Conservation (phyloP, 768 basidiomycete genomes). For the Boletus coccyginus region DNA sequence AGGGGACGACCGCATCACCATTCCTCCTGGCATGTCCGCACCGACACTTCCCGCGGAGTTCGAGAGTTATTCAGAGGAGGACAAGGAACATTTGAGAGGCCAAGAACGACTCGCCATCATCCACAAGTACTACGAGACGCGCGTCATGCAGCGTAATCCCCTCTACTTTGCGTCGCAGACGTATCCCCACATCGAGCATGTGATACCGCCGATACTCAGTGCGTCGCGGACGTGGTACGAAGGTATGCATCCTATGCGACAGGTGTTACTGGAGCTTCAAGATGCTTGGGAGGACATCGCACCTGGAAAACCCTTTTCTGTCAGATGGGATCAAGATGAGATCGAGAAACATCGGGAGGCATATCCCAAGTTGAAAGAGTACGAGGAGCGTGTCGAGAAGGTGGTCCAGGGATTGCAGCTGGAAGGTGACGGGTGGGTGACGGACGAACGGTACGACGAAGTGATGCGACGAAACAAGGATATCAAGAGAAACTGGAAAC, state of each 20-base stretch:
- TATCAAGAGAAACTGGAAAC: background rate
- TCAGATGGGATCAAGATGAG: background rate
- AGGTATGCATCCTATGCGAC: background rate
- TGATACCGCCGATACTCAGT: background rate
- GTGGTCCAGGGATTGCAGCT: background rate
- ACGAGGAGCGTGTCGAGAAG: background rate
- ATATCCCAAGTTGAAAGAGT: background rate
- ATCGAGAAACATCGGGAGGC: background rate
- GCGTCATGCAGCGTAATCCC: background rate
- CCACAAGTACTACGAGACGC: conserved; percentile 5
- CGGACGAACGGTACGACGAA: background rate
- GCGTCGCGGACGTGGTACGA: conserved; percentile 6
- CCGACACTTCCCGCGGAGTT: background rate
- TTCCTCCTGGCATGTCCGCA: background rate
- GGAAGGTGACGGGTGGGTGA: background rate
- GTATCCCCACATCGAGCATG: background rate
- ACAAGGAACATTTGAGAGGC: background rate
- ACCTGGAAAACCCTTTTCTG: background rate
- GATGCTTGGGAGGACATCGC: background rate
- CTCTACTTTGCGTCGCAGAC: background rate
- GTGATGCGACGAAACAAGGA: background rate
- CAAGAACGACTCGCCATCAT: conserved; percentile 3
- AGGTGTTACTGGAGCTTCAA: background rate
- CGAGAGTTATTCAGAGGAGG: background rate
- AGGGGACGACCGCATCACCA: conserved; percentile 3